Conservation (phyloP, 2,329 filamentous ascomycete species). For the Monosporascus sp. region DNA sequence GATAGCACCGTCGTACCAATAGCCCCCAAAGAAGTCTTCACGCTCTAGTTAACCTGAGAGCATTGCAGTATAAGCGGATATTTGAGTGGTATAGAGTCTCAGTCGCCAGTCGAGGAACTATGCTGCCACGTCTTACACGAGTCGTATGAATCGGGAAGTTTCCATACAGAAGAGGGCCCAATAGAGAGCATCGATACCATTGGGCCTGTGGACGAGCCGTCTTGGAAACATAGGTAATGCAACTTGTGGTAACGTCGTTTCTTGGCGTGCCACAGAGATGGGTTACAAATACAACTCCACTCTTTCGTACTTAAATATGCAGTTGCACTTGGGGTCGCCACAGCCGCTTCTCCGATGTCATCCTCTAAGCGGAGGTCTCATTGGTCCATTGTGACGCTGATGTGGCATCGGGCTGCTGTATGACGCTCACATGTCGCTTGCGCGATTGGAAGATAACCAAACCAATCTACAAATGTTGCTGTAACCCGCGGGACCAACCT, state of each 20-base stretch:
- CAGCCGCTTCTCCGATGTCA: neutral
- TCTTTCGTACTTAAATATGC: neutral
- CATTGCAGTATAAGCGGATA: too few species aligned
- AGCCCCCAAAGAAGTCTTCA: too few species aligned
- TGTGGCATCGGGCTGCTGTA: neutral
- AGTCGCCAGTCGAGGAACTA: too few species aligned
- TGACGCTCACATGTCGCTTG: neutral
- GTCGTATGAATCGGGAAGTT: too few species aligned
- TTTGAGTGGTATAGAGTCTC: too few species aligned
- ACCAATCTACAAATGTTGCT: too few species aligned
- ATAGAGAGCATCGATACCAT: neutral
- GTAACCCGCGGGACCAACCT: too few species aligned
- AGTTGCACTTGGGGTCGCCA: neutral
- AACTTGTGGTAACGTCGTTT: neutral
- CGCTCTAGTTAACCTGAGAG: too few species aligned
- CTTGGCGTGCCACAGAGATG: neutral
- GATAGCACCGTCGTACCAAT: too few species aligned
- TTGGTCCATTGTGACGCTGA: neutral
- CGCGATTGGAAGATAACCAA: too few species aligned
- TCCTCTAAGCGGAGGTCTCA: neutral
- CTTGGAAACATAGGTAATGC: neutral
- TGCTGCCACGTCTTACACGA: too few species aligned
- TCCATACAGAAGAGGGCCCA: too few species aligned
- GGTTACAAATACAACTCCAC: neutral
- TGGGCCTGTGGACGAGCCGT: neutral